Conservation (phyloP, 1,284 basidiomycete genomes). For the Leccinum cinnamomeum region DNA sequence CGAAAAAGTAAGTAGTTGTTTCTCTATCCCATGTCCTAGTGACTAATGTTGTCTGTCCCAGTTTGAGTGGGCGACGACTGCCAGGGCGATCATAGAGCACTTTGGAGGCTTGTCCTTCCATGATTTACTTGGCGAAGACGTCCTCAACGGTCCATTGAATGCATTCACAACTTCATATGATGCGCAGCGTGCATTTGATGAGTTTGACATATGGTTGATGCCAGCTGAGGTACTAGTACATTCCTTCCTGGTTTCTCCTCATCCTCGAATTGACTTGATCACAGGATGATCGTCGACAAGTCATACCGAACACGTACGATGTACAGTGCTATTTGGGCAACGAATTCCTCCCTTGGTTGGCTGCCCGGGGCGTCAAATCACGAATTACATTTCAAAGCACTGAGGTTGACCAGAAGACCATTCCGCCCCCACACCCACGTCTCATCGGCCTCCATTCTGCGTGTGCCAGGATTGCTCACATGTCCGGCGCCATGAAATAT, state of each 20-base stretch:
- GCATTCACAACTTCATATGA: neutral
- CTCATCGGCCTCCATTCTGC: neutral
- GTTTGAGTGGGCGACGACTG: too few species aligned
- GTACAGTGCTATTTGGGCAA: neutral
- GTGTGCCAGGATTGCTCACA: neutral
- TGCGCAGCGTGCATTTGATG: neutral
- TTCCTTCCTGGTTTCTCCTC: neutral
- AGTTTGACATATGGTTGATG: neutral
- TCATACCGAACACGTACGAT: neutral
- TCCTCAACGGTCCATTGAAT: too few species aligned
- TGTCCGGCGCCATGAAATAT: neutral
- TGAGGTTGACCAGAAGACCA: neutral
- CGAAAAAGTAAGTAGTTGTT: neutral
- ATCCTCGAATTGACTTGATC: neutral
- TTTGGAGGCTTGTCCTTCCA: too few species aligned
- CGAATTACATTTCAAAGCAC: neutral
- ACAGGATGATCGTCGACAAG: neutral
- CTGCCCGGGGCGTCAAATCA: neutral
- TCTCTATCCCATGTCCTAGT: neutral
- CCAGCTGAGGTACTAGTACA: neutral
- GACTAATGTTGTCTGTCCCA: neutral
- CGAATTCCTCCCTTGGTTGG: neutral
- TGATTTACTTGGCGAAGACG: too few species aligned
- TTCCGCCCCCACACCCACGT: neutral
- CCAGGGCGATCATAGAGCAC: too few species aligned